These are phyloP conservation scores for Scenedesmus sp. DNA, from an alignment of 163 green algal species.

Conservation along the genomic window DNA sequence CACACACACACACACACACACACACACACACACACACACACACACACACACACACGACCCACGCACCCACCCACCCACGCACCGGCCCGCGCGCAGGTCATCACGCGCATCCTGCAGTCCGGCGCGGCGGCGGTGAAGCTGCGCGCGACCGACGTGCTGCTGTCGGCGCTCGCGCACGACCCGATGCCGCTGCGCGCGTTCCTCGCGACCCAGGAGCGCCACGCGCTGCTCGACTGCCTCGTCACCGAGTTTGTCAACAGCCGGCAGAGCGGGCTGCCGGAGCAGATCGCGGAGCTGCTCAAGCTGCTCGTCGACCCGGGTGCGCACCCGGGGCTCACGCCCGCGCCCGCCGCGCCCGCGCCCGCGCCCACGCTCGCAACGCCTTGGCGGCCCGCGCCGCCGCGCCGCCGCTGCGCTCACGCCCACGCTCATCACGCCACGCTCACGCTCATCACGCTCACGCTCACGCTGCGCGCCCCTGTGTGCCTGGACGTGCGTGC, in stretches of 20 bases:
- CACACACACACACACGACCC: too few relatives aligned
- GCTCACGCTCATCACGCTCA: background rate
- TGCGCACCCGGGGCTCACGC: too few relatives aligned
- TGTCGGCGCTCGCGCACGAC: conserved; percentile 89
- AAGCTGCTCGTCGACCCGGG: conserved; percentile 89
- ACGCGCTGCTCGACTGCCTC: conserved; percentile 69
- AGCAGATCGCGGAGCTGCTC: conserved; percentile 89
- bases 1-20: too few relatives aligned
- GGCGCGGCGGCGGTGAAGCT: conserved; percentile 62
- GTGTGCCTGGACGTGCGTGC: background rate
- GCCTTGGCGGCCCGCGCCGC: too few relatives aligned
- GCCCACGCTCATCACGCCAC: too few relatives aligned
- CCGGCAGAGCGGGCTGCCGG: conserved; percentile 76
- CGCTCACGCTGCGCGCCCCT: background rate
- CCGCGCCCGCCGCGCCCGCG: too few relatives aligned
- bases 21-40: background rate
- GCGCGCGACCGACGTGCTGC: conserved; percentile 89
- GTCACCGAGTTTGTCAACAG: conserved; percentile 59
- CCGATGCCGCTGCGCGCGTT: conserved; percentile 76
- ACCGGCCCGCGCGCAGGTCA: conserved; percentile 24
- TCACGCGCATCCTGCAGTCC: conserved; percentile 42
- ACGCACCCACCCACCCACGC: background rate
- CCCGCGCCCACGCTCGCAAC: too few relatives aligned
- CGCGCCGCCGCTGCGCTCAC: too few relatives aligned
- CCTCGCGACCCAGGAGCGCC: conserved; percentile 55